Evolutionary conservation across 1,284 basidiomycete genomes (phyloP), one percentile per base, ranked within the genome.

Genomic region (Tilletia indica): DNA sequence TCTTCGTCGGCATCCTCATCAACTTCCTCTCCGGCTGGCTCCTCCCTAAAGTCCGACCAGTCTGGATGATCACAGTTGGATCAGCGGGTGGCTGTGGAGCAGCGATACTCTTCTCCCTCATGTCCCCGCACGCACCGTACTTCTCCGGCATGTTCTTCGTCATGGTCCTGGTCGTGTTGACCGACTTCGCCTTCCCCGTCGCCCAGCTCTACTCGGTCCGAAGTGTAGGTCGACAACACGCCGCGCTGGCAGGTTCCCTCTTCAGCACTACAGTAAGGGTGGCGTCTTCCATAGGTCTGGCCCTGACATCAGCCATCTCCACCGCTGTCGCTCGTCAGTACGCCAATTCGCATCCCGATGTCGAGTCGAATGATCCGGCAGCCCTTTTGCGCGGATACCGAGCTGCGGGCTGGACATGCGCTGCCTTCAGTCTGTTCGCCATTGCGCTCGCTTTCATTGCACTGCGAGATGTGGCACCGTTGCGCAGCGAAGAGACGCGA

Each of bases 101-200:
- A 0, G 68, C 89, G 25, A 76, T 80, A 42, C 86, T 94, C 3
- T 91, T 93, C 75, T 91, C 92, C 0, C 80, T 92, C 4, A 90
- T 93, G 72, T 80, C 88, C 16, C 87, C 89, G 0, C 74, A 86
- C 2, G 87, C 87, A 3, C 84, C 89, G 0, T 96, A 91, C 83
- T 94, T 92, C 92, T 89, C 89, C 0, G 91, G 88, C 71, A 90
- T 90, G 16, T 94, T 96, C 86, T 91, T 92, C 3, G 89, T 90
- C 0, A 89, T 92, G 49, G 87, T 91, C 74, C 78, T 92, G 21
- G 69, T 75, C 12, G 77, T 80, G 1, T 77, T 70, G 1, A 73
- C 80, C 0, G 82, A 83, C 49, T 38, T 77, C 47, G 77, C 79
- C 68, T 80, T 77, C 72, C 76, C 79, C 0, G 74, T 74, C 8